Evolutionary conservation across 2,329 filamentous ascomycete species (phyloP).

Genomic region (Fusarium sp.): DNA sequence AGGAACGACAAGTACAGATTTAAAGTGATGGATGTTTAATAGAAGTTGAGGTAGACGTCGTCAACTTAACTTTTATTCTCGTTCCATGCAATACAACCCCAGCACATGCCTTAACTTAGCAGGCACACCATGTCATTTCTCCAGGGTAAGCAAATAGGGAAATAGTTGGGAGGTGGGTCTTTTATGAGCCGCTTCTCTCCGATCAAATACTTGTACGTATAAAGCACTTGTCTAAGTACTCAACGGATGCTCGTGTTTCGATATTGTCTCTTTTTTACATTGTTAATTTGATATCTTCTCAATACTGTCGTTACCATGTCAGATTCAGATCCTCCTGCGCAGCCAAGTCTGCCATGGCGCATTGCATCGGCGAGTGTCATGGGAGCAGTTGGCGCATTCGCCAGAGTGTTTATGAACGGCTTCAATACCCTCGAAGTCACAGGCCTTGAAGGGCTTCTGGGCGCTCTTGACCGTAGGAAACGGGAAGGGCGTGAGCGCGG

Average conservation of each 20-base stretch:
- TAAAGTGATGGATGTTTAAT: not conserved
- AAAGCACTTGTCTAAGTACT: constrained; percentile 8
- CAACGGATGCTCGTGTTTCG: not conserved
- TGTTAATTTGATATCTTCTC: not conserved
- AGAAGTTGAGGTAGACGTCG: not conserved
- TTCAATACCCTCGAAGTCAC: constrained; percentile 78
- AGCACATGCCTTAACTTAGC: not conserved
- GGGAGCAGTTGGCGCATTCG: constrained; percentile 74
- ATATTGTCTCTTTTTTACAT: not conserved
- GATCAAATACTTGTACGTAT: constrained; percentile 2
- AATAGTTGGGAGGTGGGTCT: constrained; percentile 30
- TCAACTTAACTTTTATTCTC: not conserved
- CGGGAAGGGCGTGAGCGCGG: constrained; percentile 74
- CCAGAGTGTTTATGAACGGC: constrained; percentile 76
- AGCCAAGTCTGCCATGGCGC: constrained; percentile 74
- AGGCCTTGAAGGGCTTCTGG: constrained; percentile 78
- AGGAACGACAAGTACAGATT: not conserved
- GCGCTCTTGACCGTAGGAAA: constrained; percentile 76
- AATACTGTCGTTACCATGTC: constrained; percentile 24
- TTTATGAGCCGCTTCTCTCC: constrained; percentile 20
- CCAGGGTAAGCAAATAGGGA: constrained; percentile 11
- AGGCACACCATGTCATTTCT: not conserved
- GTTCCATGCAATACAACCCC: not conserved
- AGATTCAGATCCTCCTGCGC: constrained; percentile 40
- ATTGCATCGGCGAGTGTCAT: constrained; percentile 77